Evolutionary conservation across 129 eudicot species (phyloP).

Genomic region (Flaveria robusta): DNA sequence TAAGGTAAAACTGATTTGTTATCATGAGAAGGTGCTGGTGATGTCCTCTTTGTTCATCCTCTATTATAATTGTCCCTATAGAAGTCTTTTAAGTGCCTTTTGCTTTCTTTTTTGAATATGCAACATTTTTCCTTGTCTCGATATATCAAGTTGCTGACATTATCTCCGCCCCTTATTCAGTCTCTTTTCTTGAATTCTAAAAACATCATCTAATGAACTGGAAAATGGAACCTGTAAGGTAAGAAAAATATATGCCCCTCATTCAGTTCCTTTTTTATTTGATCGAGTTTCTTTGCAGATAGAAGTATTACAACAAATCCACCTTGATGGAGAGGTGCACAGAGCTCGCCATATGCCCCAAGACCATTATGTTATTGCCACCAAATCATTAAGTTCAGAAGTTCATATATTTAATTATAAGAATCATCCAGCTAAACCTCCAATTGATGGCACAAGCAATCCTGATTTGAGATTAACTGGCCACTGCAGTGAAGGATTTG

Average conservation of each 20-base stretch:
- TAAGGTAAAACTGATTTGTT: too few relatives aligned
- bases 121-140: background rate
- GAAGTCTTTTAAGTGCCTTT: background rate
- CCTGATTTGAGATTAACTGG: slow-evolving; percentile 89
- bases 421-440: slow-evolving; percentile 78
- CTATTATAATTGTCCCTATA: slow-evolving; percentile 2
- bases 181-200: background rate
- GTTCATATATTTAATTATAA: slow-evolving; percentile 85
- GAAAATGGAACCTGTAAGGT: too few relatives aligned
- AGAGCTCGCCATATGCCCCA: slow-evolving; percentile 98
- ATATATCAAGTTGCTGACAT: slow-evolving; percentile 13
- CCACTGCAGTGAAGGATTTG: slow-evolving; percentile 76
- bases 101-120: background rate
- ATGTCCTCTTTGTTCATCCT: background rate
- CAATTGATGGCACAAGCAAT: slow-evolving; percentile 58
- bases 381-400: slow-evolving; percentile 87
- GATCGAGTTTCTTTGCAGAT: slow-evolving; percentile 48
- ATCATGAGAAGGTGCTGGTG: background rate
- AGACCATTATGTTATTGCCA: slow-evolving; percentile 77
- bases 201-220: background rate
- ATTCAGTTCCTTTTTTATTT: background rate
- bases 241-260: too few relatives aligned
- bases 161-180: background rate
- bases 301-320: slow-evolving; percentile 87
- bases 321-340: slow-evolving; percentile 93